A percentile compares a stretch with the other conserved stretches of the same genome.
Evolutionary conservation across 768 basidiomycete genomes (phyloP).

Genomic region (Pisolithus orientalis): DNA sequence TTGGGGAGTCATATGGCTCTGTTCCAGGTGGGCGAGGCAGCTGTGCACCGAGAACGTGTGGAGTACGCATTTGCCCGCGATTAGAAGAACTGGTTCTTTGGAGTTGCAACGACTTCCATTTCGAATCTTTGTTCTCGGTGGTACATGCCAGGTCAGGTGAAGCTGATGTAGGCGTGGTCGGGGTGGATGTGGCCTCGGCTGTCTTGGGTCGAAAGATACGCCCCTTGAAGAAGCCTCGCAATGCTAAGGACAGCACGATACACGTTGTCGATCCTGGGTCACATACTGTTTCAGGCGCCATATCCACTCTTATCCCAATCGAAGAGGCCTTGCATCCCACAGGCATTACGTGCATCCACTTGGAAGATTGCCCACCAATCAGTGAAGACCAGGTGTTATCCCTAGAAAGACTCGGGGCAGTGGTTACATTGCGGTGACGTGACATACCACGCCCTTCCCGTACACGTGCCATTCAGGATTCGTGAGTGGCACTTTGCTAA

Average conservation of each 20-base stretch:
- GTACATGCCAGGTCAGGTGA: conserved; percentile 29
- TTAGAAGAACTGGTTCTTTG: conserved; percentile 47
- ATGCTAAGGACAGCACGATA: conserved; percentile 3
- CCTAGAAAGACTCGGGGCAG: conserved; percentile 32
- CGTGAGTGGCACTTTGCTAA: conserved; percentile 15
- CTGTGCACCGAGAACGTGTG: conserved; percentile 16
- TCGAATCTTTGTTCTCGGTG: conserved; percentile 30
- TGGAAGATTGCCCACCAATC: conserved; percentile 37
- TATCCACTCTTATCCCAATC: conserved; percentile 32
- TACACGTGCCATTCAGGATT: conserved; percentile 8
- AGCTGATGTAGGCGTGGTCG: conserved; percentile 9
- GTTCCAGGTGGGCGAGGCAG: conserved; percentile 7
- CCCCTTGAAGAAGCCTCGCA: conserved; percentile 30
- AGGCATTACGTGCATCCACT: conserved; percentile 36
- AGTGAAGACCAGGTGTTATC: conserved; percentile 31
- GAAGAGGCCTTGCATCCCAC: conserved; percentile 29
- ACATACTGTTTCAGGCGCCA: conserved; percentile 11
- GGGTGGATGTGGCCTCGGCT: conserved; percentile 19
- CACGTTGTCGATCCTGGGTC: conserved; percentile 9
- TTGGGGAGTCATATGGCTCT: conserved; percentile 33
- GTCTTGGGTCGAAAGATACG: conserved; percentile 26
- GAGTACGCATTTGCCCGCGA: conserved; percentile 44
- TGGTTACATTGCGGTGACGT: conserved; percentile 18
- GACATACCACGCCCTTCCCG: not conserved
- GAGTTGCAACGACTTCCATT: conserved; percentile 42